Base-by-base conservation (phyloP, 1,139 yeast genomes). In the Saccharomyces hybrid region DNA sequence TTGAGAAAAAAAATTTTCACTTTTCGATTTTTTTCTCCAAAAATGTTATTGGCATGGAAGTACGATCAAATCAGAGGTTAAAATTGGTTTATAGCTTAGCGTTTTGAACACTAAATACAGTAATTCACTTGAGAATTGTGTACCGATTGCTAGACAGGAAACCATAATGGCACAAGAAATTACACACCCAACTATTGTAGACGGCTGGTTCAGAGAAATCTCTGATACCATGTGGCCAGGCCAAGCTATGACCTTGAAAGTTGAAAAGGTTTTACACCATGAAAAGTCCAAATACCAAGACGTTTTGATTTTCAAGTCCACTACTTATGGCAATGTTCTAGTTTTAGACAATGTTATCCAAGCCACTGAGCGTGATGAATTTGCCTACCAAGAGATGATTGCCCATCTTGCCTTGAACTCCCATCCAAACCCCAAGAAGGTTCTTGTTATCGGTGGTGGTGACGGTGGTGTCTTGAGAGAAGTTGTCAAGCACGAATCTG, bases 401-500 rank as follows among this genome's bases (percentile, higher is more conserved):
- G 76, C 96, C 47, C 97, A 90, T 73, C 77, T 90, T 67, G 95
- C 96, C 13, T 69, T 90, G 74, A 87, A 86, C 80, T 82, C 95
- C 48, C 97, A 90, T 75, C 90, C 95, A 57, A 80, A 85, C 75
- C 97, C 97, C 53, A 87, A 86, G 77, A 83, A 79, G 69, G 97
- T 93, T 32, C 77, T 90, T 59, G 96, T 90, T 56, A 85, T 90
- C 69, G 97, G 97, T 56, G 97, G 97, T 61, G 97, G 97, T 65
- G 97, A 90, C 69, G 97, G 97, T 65, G 97, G 97, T 71, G 97
- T 90, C 55, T 78, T 90, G 68, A 81, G 97, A 73, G 97, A 90
- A 74, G 82, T 89, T 69, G 87, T 90, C 67, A 90, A 90, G 76
- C 97, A 90, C 73, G 82, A 81, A 54, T 73, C 81, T 57, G 86